Evolutionary conservation across 2,329 filamentous ascomycete species (phyloP), one percentile per base, ranked within the genome.

Genomic region (Beauveria sp.): DNA sequence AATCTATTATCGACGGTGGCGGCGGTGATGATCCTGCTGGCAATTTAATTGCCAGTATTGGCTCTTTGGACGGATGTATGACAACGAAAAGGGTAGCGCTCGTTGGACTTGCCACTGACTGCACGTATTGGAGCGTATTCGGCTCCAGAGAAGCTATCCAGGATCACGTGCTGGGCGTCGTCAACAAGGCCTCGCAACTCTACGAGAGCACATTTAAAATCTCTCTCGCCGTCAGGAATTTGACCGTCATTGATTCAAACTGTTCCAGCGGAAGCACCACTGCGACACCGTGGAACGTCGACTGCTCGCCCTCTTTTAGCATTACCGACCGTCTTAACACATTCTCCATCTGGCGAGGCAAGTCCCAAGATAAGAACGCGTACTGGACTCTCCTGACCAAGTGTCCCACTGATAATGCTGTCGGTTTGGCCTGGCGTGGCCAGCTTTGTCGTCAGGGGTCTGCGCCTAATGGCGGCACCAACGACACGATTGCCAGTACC

Each of bases 201-300:
- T 99, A 95, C 70, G 95, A 99, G 73, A 85, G 81, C 67, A 90
- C 90, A 8, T 98, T 99, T 78, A 97, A 97, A 74, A 93, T 99
- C 68, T 93, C 93, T 0, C 85, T 99, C 42, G 95, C 92, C 49
- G 85, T 99, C 63, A 86, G 88, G 67, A 96, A 96, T 70, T 75
- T 99, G 58, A 89, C 91, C 34, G 84, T 97, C 64, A 90, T 85
- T 61, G 85, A 90, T 50, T 74, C 81, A 4, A 78, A 79, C n/a
- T 99, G 95, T 70, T 91, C 93, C 0, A 84, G 84, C 4, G 83
- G 85, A 0, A 77, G 88, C 6, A 81, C 86, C 10, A 70, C 83
- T 2, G 82, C 86, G 5, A 87, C 90, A 0, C 86, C 86, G 1
- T 99, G 93, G 92, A 99, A 99, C 70, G 79, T 90, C 59, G 83